Evolutionary conservation across 495 filamentous ascomycete species (phyloP).

Genomic region (Daldinia loculata): DNA sequence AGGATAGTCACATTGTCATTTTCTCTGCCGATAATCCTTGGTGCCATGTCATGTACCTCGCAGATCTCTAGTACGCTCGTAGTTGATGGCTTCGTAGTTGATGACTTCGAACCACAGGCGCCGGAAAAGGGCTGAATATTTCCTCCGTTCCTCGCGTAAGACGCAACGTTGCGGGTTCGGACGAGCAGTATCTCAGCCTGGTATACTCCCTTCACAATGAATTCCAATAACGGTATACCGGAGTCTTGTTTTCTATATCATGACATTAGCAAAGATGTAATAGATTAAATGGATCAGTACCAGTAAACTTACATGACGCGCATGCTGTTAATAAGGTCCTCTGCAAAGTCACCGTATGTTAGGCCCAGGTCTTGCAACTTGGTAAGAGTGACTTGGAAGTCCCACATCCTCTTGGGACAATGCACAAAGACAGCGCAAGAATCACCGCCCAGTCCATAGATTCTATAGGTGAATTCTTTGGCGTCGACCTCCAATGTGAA

Average conservation of each 20-base stretch:
- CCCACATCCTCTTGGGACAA: constrained; percentile 53
- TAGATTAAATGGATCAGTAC: not conserved
- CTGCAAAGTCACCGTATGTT: constrained; percentile 44
- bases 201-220: constrained; percentile 35
- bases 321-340: constrained; percentile 46
- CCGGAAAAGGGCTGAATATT: constrained; percentile 13
- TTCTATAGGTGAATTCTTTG: constrained; percentile 37
- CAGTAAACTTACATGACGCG: constrained; percentile 50
- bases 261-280: constrained; percentile 8
- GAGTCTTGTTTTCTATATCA: constrained; percentile 19
- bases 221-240: constrained; percentile 28
- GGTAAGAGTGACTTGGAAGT: constrained; percentile 49
- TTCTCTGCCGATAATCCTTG: not conserved
- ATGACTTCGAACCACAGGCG: not conserved
- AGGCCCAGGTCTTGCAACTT: constrained; percentile 36
- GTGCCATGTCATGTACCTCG: constrained; percentile 51
- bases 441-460: constrained; percentile 33
- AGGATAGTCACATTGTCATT: not conserved
- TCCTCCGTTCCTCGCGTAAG: constrained; percentile 24
- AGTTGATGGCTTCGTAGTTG: not conserved
- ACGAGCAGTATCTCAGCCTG: constrained; percentile 40
- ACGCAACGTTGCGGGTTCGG: constrained; percentile 47
- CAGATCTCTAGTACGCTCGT: constrained; percentile 51
- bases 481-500: constrained; percentile 63
- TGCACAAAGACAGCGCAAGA: constrained; percentile 51